Base-by-base conservation (phyloP, 31 red algal genomes). In the Bonnemaisonia californica region DNA sequence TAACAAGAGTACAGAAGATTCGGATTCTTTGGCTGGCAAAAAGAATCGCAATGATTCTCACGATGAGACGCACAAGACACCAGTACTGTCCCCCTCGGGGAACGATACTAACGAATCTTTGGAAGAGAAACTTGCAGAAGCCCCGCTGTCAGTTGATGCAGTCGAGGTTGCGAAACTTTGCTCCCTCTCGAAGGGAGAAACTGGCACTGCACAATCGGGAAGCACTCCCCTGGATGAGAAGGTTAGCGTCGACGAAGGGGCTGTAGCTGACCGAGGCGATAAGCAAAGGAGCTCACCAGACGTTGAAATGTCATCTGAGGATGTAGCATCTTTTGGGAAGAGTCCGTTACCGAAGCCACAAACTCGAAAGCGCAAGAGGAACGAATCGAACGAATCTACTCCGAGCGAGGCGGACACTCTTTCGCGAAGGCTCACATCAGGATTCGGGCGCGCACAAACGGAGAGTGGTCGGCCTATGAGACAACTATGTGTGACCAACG, bases 291-390 rank as follows among this genome's bases (percentile, higher is more conserved):
- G 45, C 45, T 51, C 45, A 11, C 45, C 45, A 11, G 45, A 51
- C 16, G 16, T 51, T 51, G 45, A 51, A 51, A 51, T 51, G 45
- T 51, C 45, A 51, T 51, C 45, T 11, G 45, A 51, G 7, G 45
- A 16, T 11, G 7, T 16, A 11, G 45, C 7, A 51, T 16, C 45
- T 51, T 7, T 51, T 51, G 45, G 45, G 16, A 51, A 51, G 45
- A 51, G 45, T 11, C 16, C 45, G 16, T 51, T 16, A 11, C 9
- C 9, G 7, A 51, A 51, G 45, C 45, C 7, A 11, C 45, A 7
- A 51, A 51, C 45, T 51, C 45, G 60, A 60, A 81, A 81, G 29
- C 57, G 63, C 66, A 81, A 81, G n/a, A 81, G 51, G 41, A 69
- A 69, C 28, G 40, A 69, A 9, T 2, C 41, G 45, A 63, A 41